These are phyloP conservation scores for Fusarium duplospermum DNA, from an alignment of 2,329 filamentous ascomycete genomes.

Conservation along the genomic window DNA sequence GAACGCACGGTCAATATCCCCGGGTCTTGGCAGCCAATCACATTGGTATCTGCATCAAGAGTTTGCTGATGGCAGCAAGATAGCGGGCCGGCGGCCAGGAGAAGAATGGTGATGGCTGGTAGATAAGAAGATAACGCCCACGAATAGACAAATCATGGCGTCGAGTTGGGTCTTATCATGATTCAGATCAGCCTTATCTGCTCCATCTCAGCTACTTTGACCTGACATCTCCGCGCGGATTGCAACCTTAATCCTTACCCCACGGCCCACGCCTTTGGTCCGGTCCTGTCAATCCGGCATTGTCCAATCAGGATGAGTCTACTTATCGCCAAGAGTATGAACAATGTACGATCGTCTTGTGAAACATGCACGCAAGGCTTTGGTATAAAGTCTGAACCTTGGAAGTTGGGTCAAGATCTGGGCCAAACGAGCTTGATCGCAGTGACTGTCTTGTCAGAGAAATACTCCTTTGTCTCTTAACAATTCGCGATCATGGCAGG, in stretches of 20 bases:
- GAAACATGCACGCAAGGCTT: background rate
- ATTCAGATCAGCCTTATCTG: background rate
- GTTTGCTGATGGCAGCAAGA: background rate
- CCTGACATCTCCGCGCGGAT: background rate
- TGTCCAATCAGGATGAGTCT: background rate
- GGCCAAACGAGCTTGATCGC: background rate
- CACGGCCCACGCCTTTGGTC: background rate
- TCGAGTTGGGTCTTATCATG: background rate
- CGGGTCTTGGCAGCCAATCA: background rate
- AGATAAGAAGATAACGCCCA: background rate
- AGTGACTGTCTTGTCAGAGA: background rate
- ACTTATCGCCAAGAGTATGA: background rate
- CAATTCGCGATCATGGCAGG: slow-evolving; percentile 26
- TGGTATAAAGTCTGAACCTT: background rate
- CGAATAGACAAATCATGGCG: background rate
- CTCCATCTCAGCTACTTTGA: background rate
- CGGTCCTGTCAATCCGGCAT: background rate
- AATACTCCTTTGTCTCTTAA: background rate
- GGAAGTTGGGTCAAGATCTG: background rate
- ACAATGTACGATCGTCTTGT: background rate
- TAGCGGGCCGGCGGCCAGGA: background rate
- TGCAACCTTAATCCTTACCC: background rate
- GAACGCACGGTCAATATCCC: background rate
- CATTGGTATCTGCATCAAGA: background rate
- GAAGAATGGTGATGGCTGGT: background rate